A percentile compares a stretch with the other conserved stretches of the same genome.
Conservation (phyloP, 208 protist species). For the Strigomonas culicis region DNA sequence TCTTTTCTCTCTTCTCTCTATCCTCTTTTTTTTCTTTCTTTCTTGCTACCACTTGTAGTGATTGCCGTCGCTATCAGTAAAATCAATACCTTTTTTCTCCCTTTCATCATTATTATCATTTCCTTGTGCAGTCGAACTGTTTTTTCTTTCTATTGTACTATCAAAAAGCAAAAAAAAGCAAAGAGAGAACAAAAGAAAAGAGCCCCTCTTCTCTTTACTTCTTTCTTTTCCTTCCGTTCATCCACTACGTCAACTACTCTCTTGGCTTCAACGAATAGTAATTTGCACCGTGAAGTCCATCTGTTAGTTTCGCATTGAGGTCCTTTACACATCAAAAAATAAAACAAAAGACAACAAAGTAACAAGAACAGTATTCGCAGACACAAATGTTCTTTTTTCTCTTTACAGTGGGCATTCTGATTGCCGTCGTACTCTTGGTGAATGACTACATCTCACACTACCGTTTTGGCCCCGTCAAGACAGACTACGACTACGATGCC, state of each 20-base stretch:
- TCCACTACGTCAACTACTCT: not conserved
- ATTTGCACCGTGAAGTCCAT: not conserved
- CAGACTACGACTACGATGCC: constrained; percentile 86
- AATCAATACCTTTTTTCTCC: constrained; percentile 9
- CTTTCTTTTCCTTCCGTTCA: constrained; percentile 2
- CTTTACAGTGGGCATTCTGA: constrained; percentile 25
- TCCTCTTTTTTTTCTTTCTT: not conserved
- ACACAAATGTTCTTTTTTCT: constrained; percentile 35
- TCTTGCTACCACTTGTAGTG: too few species aligned
- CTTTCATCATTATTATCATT: constrained; percentile 5
- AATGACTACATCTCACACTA: constrained; percentile 48
- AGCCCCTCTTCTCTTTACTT: constrained; percentile 11
- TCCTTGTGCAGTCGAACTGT: not conserved
- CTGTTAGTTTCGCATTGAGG: not conserved
- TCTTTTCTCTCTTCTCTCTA: not conserved
- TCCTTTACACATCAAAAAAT: constrained; percentile 1
- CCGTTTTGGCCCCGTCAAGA: constrained; percentile 35
- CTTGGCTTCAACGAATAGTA: not conserved
- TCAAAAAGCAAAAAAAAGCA: not conserved
- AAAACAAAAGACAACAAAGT: not conserved
- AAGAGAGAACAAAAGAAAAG: not conserved
- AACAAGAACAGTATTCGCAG: not conserved
- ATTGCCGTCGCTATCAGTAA: not conserved
- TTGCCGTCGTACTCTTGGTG: constrained; percentile 44
- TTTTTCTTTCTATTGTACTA: constrained; percentile 4